Conservation (phyloP, 352 stramenopile genomes). For the Nothophytophthora sp. region DNA sequence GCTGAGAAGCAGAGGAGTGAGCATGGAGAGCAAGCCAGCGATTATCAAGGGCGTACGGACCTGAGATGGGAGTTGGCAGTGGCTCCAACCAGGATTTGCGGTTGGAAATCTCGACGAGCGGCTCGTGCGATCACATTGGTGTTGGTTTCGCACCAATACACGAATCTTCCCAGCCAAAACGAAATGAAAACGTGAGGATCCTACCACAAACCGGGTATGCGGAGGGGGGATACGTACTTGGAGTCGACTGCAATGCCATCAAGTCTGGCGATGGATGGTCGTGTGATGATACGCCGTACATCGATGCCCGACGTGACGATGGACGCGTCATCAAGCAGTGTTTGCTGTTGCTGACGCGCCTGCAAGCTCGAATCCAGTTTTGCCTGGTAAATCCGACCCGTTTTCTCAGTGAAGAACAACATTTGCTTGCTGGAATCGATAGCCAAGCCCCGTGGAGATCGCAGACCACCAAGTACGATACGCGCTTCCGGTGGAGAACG, state of each 20-base stretch:
- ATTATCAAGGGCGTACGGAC: conserved; percentile 26
- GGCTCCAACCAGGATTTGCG: conserved; percentile 50
- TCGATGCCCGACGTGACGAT: conserved; percentile 13
- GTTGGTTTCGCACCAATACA: conserved; percentile 80
- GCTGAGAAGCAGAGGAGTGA: conserved; percentile 16
- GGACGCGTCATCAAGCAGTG: conserved; percentile 5
- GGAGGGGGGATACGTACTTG: conserved; percentile 29
- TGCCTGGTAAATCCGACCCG: conserved; percentile 48
- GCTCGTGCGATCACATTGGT: conserved; percentile 59
- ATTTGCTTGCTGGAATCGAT: conserved; percentile 30
- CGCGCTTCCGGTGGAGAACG: conserved; percentile 7
- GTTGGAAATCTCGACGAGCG: conserved; percentile 39
- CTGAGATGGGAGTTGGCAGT: conserved; percentile 55
- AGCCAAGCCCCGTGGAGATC: conserved; percentile 50
- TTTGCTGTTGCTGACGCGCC: conserved; percentile 2
- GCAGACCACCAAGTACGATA: conserved; percentile 42
- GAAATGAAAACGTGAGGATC: neutral
- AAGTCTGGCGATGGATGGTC: conserved; percentile 46
- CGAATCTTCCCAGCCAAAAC: conserved; percentile 36
- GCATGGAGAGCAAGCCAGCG: too few relatives aligned
- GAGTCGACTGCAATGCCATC: conserved; percentile 67
- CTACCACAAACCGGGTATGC: neutral
- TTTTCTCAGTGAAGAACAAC: conserved; percentile 79
- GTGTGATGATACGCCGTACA: conserved; percentile 35
- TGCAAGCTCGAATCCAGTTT: conserved; percentile 5